Conservation (phyloP, 768 basidiomycete genomes). For the Russula sp. region DNA sequence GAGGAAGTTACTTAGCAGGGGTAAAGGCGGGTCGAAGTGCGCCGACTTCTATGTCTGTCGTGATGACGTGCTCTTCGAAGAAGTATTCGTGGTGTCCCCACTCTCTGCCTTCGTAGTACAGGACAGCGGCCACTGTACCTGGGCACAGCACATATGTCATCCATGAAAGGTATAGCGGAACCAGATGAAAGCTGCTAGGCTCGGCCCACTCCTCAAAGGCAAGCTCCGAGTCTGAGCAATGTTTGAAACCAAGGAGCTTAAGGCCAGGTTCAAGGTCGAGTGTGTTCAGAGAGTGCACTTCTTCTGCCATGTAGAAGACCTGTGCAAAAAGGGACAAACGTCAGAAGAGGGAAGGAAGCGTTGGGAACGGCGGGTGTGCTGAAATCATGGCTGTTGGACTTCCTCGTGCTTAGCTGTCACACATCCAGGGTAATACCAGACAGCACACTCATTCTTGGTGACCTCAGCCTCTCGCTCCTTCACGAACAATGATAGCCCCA, state of each 20-base stretch:
- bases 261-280: slow-evolving; percentile 76
- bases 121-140: no score
- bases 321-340: slow-evolving; percentile 26
- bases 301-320: slow-evolving; percentile 83
- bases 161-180: slow-evolving; percentile 90
- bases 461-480: slow-evolving; percentile 33
- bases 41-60: no score
- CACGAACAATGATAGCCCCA: not conserved
- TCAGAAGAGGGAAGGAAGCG: not conserved
- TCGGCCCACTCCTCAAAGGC: slow-evolving; percentile 75
- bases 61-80: no score
- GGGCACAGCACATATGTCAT: slow-evolving; percentile 82
- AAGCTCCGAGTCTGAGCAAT: slow-evolving; percentile 54
- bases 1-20: no score
- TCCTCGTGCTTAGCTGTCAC: slow-evolving; percentile 32
- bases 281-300: slow-evolving; percentile 74
- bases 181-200: slow-evolving; percentile 88
- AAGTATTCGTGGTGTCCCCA: no score
- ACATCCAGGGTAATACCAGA: slow-evolving; percentile 39
- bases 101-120: no score
- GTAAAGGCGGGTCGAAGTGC: no score
- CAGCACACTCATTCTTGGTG: slow-evolving; percentile 30
- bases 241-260: slow-evolving; percentile 90
- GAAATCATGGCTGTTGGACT: slow-evolving; percentile 30
- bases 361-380: slow-evolving; percentile 22